These are phyloP conservation scores for Dryas drummondii DNA, from an alignment of 306 rosid genomes.

Conservation along the genomic window DNA sequence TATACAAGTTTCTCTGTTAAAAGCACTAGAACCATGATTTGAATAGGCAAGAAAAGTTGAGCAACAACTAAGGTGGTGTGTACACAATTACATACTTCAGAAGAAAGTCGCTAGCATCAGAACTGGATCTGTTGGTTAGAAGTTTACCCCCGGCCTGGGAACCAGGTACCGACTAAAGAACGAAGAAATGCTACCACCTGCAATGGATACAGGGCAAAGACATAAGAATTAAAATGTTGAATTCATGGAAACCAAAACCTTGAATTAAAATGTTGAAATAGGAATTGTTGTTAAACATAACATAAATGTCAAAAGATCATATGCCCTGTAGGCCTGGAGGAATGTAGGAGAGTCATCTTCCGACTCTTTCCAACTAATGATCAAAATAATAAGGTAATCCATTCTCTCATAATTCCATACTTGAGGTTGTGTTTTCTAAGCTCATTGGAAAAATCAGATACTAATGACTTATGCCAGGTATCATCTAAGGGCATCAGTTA, in stretches of 20 bases:
- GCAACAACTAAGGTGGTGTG: background rate
- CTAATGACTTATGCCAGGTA: background rate
- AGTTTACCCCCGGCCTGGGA: background rate
- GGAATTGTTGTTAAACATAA: background rate
- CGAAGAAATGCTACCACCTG: background rate
- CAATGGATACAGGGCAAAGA: background rate
- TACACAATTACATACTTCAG: conserved; percentile 1
- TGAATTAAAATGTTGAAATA: background rate
- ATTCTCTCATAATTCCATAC: background rate
- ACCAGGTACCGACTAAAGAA: background rate
- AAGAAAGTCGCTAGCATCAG: background rate
- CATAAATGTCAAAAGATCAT: background rate
- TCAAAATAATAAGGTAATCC: no score
- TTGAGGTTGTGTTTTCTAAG: background rate
- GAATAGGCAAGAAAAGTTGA: background rate
- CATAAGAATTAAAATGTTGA: background rate
- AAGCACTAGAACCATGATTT: background rate
- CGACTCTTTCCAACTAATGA: no score
- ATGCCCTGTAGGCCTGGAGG: no score
- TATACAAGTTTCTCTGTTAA: conserved; percentile 1
- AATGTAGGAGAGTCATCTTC: no score
- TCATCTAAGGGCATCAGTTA: background rate
- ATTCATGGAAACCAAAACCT: background rate
- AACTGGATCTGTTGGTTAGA: background rate
- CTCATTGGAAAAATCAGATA: background rate